These are phyloP conservation scores for Neocallimastix lanati DNA, from an alignment of 192 early-diverging fungal species.

Conservation along the genomic window DNA sequence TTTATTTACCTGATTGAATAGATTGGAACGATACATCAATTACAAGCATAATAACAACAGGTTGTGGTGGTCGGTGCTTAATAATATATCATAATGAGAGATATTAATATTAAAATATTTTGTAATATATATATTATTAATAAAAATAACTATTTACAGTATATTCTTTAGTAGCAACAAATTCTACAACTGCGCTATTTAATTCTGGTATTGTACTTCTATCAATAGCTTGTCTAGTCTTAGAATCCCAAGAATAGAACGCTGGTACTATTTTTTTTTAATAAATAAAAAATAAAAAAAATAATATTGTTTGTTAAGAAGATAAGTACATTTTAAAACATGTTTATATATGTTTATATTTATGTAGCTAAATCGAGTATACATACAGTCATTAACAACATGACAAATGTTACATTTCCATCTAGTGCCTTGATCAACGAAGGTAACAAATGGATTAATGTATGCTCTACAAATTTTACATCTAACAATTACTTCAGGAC, in stretches of 20 bases:
- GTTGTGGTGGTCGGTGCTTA: conserved; percentile 86
- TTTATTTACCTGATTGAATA: conserved; percentile 45
- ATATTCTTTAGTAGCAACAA: conserved; percentile 89
- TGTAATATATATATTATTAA: no score
- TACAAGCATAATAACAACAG: conserved; percentile 82
- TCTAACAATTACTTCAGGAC: conserved; percentile 78
- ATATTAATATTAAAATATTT: no score
- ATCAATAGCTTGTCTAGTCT: conserved; percentile 58
- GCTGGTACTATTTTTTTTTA: conserved; percentile 27
- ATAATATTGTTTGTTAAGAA: no score
- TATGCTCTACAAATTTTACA: conserved; percentile 90
- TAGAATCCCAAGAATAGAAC: conserved; percentile 58
- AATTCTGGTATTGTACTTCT: conserved; percentile 77
- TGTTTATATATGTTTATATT: no score
- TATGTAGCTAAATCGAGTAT: no score
- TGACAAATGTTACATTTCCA: conserved; percentile 96
- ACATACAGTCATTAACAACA: conserved; percentile 71
- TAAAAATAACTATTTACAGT: conserved; percentile 62
- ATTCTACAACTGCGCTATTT: conserved; percentile 78
- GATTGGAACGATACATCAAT: conserved; percentile 88
- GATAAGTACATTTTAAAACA: no score
- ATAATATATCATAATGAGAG: no score
- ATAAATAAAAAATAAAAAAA: neutral
- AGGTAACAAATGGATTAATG: conserved; percentile 90
- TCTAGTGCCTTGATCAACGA: conserved; percentile 83